These are phyloP conservation scores for Bipolaris sorokiniana DNA, from an alignment of 2,329 filamentous ascomycete species.

Conservation along the genomic window DNA sequence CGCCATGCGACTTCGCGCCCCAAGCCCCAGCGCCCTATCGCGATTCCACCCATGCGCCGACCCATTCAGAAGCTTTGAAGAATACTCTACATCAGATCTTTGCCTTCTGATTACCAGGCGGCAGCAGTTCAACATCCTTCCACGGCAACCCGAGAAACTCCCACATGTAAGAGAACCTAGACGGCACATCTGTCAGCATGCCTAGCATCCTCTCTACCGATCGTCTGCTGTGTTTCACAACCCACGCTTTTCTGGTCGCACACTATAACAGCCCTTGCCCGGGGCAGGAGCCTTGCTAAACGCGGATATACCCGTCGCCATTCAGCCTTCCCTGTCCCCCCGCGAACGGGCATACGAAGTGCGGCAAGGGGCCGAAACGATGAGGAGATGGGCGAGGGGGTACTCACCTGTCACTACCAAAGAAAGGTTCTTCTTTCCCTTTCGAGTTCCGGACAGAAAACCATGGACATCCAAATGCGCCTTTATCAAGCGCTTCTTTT, in stretches of 20 bases:
- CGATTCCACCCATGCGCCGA: not conserved
- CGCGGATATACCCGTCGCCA: slow-evolving; percentile 6
- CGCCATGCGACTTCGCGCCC: not conserved
- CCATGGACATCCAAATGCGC: slow-evolving; percentile 81
- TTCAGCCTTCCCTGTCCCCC: not conserved
- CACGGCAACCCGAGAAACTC: slow-evolving; percentile 67
- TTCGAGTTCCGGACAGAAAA: slow-evolving; percentile 67
- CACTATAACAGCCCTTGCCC: slow-evolving; percentile 6
- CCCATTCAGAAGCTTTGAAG: slow-evolving; percentile 3
- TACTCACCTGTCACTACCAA: slow-evolving; percentile 72
- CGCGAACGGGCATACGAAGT: not conserved
- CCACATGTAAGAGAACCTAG: slow-evolving; percentile 72
- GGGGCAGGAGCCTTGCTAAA: slow-evolving; percentile 18
- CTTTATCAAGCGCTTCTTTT: slow-evolving; percentile 64
- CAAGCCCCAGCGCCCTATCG: not conserved
- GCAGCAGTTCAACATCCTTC: slow-evolving; percentile 58
- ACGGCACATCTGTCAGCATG: slow-evolving; percentile 18
- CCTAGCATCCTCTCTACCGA: not conserved
- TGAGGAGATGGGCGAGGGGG: not conserved
- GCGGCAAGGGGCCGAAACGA: not conserved
- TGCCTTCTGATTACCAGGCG: slow-evolving; percentile 37
- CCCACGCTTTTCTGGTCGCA: slow-evolving; percentile 19
- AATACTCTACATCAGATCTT: slow-evolving; percentile 36
- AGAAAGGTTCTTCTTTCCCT: slow-evolving; percentile 71
- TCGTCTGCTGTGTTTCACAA: slow-evolving; percentile 23